Evolutionary conservation across 2,329 filamentous ascomycete genomes (phyloP).

Genomic region (Hymenoscyphus salicellus): DNA sequence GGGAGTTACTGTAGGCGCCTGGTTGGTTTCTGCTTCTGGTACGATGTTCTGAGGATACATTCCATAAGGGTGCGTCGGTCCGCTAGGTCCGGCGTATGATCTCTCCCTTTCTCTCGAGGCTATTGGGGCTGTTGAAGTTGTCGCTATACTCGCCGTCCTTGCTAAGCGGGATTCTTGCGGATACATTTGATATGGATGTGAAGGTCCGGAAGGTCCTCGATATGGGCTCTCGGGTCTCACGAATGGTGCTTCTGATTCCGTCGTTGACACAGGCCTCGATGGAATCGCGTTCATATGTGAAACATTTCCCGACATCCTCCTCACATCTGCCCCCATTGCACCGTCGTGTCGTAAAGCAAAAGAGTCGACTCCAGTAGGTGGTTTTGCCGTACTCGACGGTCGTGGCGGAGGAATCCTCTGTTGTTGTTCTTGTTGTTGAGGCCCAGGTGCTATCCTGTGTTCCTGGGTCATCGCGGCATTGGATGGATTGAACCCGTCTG

Average conservation of each 20-base stretch:
- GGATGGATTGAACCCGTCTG: slow-evolving; percentile 50
- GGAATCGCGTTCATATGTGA: slow-evolving; percentile 17
- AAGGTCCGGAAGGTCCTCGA: slow-evolving; percentile 61
- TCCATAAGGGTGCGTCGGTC: slow-evolving; percentile 79
- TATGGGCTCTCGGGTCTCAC: slow-evolving; percentile 51
- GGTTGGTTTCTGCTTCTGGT: slow-evolving; percentile 50
- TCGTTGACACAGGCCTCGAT: slow-evolving; percentile 30
- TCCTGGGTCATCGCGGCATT: slow-evolving; percentile 20
- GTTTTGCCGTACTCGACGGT: slow-evolving; percentile 56
- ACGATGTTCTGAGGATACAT: slow-evolving; percentile 81
- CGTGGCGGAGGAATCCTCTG: slow-evolving; percentile 37
- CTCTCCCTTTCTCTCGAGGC: slow-evolving; percentile 44
- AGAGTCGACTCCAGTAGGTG: slow-evolving; percentile 46
- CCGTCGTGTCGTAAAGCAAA: slow-evolving; percentile 54
- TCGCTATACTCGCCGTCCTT: slow-evolving; percentile 63
- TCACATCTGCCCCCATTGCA: slow-evolving; percentile 35
- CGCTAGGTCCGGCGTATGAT: slow-evolving; percentile 58
- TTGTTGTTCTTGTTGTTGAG: slow-evolving; percentile 17
- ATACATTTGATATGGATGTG: slow-evolving; percentile 85
- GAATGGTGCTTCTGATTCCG: slow-evolving; percentile 21
- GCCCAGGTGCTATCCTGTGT: slow-evolving; percentile 8
- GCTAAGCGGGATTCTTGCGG: slow-evolving; percentile 64
- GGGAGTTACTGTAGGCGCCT: slow-evolving; percentile 36
- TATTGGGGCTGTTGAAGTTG: slow-evolving; percentile 63
- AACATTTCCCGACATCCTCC: slow-evolving; percentile 21